Evolutionary conservation across 129 eudicot genomes (phyloP).

Genomic region (Flaveria ramosissima): DNA sequence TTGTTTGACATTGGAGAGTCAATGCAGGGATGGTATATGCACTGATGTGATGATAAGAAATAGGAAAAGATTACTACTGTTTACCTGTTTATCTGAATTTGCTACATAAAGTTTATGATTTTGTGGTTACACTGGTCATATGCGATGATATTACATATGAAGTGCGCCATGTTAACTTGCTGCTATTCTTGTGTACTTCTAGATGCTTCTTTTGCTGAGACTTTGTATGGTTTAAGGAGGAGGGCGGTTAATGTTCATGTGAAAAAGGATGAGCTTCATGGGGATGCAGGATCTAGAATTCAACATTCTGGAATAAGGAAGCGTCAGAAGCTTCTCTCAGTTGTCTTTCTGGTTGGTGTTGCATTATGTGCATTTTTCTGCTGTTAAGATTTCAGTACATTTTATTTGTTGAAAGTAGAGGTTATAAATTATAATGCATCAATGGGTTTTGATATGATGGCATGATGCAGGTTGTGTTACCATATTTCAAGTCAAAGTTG

Average conservation of each 20-base stretch:
- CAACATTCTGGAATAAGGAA: conserved; percentile 64
- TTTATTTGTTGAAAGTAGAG: background rate
- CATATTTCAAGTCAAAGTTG: conserved; percentile 90
- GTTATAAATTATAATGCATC: background rate
- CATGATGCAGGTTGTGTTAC: conserved; percentile 80
- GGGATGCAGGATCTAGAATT: conserved; percentile 47
- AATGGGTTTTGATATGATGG: conserved; percentile 8
- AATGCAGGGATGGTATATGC: too few species aligned
- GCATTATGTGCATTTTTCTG: background rate
- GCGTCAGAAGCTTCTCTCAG: conserved; percentile 89
- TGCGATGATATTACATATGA: conserved; percentile 1
- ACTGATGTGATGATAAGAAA: background rate
- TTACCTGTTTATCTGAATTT: conserved; percentile 2
- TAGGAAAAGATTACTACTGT: background rate
- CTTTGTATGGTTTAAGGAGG: conserved; percentile 91
- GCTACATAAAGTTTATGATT: background rate
- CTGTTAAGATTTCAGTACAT: background rate
- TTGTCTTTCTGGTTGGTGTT: conserved; percentile 77
- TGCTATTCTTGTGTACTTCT: conserved; percentile 35
- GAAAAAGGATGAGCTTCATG: conserved; percentile 42
- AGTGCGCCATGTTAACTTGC: background rate
- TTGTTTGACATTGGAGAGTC: too few species aligned
- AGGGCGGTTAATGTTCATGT: conserved; percentile 62
- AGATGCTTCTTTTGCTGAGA: conserved; percentile 98
- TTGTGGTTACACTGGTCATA: conserved; percentile 6